A percentile compares a stretch with the other conserved stretches of the same genome.
phyloP scores from a whole-genome alignment of 140 eudicot genomes.

The Stevia rebaudiana region DNA sequence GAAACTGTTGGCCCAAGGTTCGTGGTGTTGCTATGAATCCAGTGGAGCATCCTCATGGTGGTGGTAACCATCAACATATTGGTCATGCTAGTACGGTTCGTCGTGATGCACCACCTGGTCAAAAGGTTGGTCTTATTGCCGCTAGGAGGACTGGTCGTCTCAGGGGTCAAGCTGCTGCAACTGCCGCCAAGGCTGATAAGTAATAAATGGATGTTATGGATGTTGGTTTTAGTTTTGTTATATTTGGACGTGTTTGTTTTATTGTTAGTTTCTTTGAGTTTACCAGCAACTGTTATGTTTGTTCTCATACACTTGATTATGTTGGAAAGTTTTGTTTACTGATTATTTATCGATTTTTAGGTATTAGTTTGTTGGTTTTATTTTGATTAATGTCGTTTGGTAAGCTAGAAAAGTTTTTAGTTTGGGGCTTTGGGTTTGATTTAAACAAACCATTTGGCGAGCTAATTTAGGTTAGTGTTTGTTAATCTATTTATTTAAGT shows the following conservation, averaged over 20 bases:
- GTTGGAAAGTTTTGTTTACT: constrained; percentile 23
- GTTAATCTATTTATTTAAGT: no score
- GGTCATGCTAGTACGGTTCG: constrained; percentile 94
- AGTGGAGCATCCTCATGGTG: constrained; percentile 97
- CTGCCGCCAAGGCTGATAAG: constrained; percentile 66
- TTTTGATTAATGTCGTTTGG: no score
- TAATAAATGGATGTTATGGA: constrained; percentile 24
- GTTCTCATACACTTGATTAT: constrained; percentile 16
- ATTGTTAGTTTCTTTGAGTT: constrained; percentile 18
- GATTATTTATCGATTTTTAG: not conserved
- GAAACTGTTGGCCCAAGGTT: constrained; percentile 96
- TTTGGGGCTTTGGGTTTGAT: no score
- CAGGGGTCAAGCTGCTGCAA: constrained; percentile 85
- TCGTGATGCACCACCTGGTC: constrained; percentile 90
- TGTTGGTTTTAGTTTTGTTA: constrained; percentile 25
- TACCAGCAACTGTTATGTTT: constrained; percentile 10
- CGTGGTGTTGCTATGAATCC: constrained; percentile 99
- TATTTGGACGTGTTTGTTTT: not conserved
- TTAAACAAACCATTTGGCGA: no score
- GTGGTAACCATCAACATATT: constrained; percentile 98
- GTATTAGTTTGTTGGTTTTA: no score
- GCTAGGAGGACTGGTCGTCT: constrained; percentile 93
- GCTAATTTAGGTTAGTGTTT: no score
- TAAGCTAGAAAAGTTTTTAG: no score
- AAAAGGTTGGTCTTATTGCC: constrained; percentile 88